Evolutionary conservation across 2,329 filamentous ascomycete species (phyloP).

Genomic region (Ophiostoma australiae): DNA sequence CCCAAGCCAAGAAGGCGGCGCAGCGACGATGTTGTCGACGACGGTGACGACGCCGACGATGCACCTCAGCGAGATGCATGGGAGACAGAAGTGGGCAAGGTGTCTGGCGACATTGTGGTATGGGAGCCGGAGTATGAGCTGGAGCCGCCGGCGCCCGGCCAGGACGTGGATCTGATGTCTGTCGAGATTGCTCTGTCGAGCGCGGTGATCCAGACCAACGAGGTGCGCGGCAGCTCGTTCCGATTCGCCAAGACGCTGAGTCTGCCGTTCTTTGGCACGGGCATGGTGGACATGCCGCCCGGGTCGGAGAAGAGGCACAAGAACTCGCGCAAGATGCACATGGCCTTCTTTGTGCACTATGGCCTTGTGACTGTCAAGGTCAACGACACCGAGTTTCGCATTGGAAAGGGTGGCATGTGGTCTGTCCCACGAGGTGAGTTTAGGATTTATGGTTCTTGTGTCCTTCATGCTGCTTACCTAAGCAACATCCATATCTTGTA

Average conservation of each 20-base stretch:
- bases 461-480: slow-evolving; percentile 20
- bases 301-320: slow-evolving; percentile 81
- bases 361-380: slow-evolving; percentile 79
- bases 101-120: slow-evolving; percentile 58
- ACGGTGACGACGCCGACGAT: slow-evolving; percentile 35
- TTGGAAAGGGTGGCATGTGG: slow-evolving; percentile 83
- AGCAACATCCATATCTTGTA: too few relatives aligned
- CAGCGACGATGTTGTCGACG: slow-evolving; percentile 34
- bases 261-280: slow-evolving; percentile 79
- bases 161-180: slow-evolving; percentile 50
- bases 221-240: slow-evolving; percentile 66
- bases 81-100: slow-evolving; percentile 62
- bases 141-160: slow-evolving; percentile 50
- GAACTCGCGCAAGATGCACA: slow-evolving; percentile 93
- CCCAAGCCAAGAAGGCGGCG: slow-evolving; percentile 18
- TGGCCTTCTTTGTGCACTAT: slow-evolving; percentile 86
- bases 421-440: slow-evolving; percentile 86
- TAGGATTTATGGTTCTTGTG: neutral
- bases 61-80: slow-evolving; percentile 58
- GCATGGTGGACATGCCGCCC: slow-evolving; percentile 81
- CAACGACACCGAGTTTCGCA: slow-evolving; percentile 70
- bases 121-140: slow-evolving; percentile 58
- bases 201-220: slow-evolving; percentile 52
- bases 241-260: slow-evolving; percentile 83
- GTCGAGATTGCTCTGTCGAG: slow-evolving; percentile 55